Conservation (phyloP, 2,329 filamentous ascomycete species). For the Calonectria honghensis region DNA sequence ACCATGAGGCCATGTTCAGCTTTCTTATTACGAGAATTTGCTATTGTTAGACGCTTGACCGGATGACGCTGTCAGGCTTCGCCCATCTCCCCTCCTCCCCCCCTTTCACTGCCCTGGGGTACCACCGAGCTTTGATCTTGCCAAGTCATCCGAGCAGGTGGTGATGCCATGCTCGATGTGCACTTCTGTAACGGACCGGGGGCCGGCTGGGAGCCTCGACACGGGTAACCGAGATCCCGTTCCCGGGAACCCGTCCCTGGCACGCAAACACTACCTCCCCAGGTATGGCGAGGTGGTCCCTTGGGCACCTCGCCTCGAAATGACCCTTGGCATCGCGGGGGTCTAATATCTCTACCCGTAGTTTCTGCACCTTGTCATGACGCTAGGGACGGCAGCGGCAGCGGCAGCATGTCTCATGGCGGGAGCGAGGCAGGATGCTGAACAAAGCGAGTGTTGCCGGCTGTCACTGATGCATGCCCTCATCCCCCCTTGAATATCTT, state of each 20-base stretch:
- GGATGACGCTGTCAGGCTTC: constrained; percentile 36
- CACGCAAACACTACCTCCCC: constrained; percentile 44
- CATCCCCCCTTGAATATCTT: not conserved
- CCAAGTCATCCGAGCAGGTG: not conserved
- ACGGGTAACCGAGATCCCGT: constrained; percentile 41
- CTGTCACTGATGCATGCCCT: constrained; percentile 1
- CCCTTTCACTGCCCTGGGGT: not conserved
- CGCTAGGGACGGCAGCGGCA: not conserved
- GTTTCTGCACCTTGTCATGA: not conserved
- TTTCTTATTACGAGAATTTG: constrained; percentile 2
- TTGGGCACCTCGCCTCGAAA: not conserved
- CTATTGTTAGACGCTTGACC: constrained; percentile 45
- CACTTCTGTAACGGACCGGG: constrained; percentile 8
- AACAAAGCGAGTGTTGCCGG: not conserved
- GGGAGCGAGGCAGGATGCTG: not conserved
- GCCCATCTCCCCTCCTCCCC: not conserved
- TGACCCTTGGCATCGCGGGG: not conserved
- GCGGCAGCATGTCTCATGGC: not conserved
- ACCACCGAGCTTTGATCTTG: constrained; percentile 10
- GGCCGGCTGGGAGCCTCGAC: constrained; percentile 42
- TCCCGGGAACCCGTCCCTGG: constrained; percentile 36
- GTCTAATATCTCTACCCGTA: not conserved
- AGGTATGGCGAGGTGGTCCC: constrained; percentile 36
- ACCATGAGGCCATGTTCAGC: constrained; percentile 6
- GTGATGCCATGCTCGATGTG: constrained; percentile 15